Evolutionary conservation across 1,284 basidiomycete genomes (phyloP).

Genomic region (Dichomitus squalens): DNA sequence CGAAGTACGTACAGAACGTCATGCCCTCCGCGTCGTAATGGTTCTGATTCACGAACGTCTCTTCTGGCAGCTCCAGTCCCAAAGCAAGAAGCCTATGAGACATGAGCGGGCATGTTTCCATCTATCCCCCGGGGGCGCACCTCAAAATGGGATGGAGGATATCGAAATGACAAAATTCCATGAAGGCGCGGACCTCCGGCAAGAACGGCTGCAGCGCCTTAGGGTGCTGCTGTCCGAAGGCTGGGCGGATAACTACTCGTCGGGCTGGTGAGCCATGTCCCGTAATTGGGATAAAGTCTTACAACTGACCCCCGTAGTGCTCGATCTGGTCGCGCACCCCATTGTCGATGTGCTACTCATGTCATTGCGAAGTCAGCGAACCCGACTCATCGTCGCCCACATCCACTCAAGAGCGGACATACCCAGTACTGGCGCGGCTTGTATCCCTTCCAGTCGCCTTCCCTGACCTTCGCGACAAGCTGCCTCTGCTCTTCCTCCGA

Average conservation of each 20-base stretch:
- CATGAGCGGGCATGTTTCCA: not conserved
- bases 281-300: constrained; percentile 15
- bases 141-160: constrained; percentile 29
- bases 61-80: constrained; percentile 38
- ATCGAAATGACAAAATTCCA: constrained; percentile 34
- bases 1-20: constrained; percentile 26
- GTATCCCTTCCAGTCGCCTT: constrained; percentile 61
- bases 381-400: too few relatives aligned
- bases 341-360: constrained; percentile 49
- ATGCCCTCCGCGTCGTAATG: constrained; percentile 28
- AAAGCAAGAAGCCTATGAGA: constrained; percentile 44
- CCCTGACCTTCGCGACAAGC: constrained; percentile 53
- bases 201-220: constrained; percentile 40
- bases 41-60: constrained; percentile 35
- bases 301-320: constrained; percentile 53
- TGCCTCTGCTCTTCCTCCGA: constrained; percentile 56
- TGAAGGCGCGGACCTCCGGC: constrained; percentile 42
- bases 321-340: constrained; percentile 66
- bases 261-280: not conserved
- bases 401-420: not conserved
- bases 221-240: constrained; percentile 31
- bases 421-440: constrained; percentile 62
- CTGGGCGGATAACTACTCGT: not conserved
- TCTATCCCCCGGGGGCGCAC: constrained; percentile 6
- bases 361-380: not conserved